phyloP scores from a whole-genome alignment of 257 asterid species.

The Solanum tarijense region DNA sequence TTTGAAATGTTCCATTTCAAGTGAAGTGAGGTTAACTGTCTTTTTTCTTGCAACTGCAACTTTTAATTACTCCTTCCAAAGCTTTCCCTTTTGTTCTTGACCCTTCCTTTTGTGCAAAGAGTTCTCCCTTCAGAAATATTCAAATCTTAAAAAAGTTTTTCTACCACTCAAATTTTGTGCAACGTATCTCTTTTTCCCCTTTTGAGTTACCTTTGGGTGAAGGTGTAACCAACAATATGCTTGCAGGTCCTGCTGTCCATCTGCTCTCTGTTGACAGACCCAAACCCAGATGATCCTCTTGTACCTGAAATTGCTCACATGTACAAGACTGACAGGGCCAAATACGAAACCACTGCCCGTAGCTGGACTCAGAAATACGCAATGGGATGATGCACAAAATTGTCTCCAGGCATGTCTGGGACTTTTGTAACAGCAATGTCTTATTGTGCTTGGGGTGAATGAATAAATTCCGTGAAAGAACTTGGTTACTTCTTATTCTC shows the following conservation, averaged over 20 bases:
- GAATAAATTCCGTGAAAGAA: constrained; percentile 8
- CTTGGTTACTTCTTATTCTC: neutral
- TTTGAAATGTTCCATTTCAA: neutral
- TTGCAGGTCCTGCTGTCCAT: constrained; percentile 62
- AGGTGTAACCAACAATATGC: neutral
- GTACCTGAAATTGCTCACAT: constrained; percentile 85
- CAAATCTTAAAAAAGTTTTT: neutral
- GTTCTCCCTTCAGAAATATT: neutral
- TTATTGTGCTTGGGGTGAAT: constrained; percentile 17
- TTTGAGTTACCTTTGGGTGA: neutral
- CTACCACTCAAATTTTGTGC: neutral
- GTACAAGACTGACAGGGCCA: constrained; percentile 70
- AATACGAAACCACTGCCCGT: constrained; percentile 73
- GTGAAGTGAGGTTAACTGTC: neutral
- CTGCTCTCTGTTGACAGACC: constrained; percentile 78
- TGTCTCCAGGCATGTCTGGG: constrained; percentile 2
- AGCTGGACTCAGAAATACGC: constrained; percentile 91
- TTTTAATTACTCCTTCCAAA: neutral
- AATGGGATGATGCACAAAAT: constrained; percentile 41
- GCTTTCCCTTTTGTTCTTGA: neutral
- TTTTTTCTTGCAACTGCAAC: neutral
- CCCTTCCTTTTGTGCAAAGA: neutral
- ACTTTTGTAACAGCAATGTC: constrained; percentile 9
- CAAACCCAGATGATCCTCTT: constrained; percentile 79
- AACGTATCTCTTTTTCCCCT: neutral